phyloP scores from a whole-genome alignment of 75 land plant species.

The Sequoia sempervirens region DNA sequence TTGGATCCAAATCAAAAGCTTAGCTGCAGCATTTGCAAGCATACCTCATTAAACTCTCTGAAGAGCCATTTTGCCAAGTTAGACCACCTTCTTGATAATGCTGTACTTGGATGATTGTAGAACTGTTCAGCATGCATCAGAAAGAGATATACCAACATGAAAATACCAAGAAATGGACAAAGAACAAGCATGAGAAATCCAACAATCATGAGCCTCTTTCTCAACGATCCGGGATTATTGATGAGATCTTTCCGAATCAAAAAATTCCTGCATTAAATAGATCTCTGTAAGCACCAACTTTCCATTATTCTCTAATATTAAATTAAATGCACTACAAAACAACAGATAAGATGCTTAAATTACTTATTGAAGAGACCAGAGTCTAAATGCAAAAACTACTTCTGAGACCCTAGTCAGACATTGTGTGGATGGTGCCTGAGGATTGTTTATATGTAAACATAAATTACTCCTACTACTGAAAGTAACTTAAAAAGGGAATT shows the following conservation, averaged over 20 bases:
- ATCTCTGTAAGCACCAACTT: not conserved
- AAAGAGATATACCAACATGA: constrained; percentile 85
- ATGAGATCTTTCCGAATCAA: constrained; percentile 70
- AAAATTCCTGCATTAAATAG: constrained; percentile 64
- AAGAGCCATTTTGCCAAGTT: constrained; percentile 96
- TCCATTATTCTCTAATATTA: not conserved
- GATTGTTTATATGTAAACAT: not conserved
- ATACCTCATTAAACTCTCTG: constrained; percentile 98
- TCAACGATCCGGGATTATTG: constrained; percentile 58
- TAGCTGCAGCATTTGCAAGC: not conserved
- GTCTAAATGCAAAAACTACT: not conserved
- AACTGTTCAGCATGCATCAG: constrained; percentile 95
- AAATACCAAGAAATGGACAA: constrained; percentile 88
- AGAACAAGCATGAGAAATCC: constrained; percentile 77
- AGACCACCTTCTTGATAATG: constrained; percentile 93
- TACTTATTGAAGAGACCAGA: not conserved
- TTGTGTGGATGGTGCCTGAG: not conserved
- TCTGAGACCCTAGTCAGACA: not conserved
- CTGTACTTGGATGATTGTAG: constrained; percentile 87
- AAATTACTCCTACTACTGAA: not conserved
- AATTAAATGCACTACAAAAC: not conserved
- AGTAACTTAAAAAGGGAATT: not conserved
- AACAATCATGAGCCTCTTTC: constrained; percentile 64
- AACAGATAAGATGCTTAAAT: not conserved
- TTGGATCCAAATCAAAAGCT: constrained; percentile 4